Evolutionary conservation across 2,329 filamentous ascomycete genomes (phyloP), one percentile per base, ranked within the genome.

Genomic region (Aspergillus sp.): DNA sequence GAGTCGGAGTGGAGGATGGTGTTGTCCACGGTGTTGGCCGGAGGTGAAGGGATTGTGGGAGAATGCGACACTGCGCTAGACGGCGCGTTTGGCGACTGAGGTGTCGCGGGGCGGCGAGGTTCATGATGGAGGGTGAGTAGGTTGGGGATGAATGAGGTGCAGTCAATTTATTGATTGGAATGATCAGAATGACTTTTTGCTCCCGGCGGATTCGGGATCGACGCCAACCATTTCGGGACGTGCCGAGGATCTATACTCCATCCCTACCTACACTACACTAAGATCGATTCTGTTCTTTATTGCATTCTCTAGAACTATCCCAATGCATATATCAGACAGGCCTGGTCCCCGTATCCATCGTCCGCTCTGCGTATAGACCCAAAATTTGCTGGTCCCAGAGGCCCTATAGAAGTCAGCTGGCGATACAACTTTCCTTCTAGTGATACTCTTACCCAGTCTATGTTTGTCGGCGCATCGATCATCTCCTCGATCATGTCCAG

Each of bases 401-500:
- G 32, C 58, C 43, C 60, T 65, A 50, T 58, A 46, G 13, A 43
- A 20, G 45, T 42, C 24, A 55, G 47, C 17, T 43, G 14, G 42
- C 14, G 48, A 17, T n/a, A 16, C 22, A 36, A n/a, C 3, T 22
- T 14, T 20, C 11, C 26, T 5, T 33, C 19, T 19, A 7, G 16
- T 11, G 8, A 52, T 40, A 22, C 55, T 40, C 65, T 57, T 60
- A 71, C 68, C 68, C 68, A 71, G 54, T 71, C 62, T 16, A 71
- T 46, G 50, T 64, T 65, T 32, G 57, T 59, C 9, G 68, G 66
- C 1, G 62, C 57, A 26, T 64, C 64, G 13, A 71, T 58, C 67
- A 71, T 71, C 14, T 65, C 65, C 32, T 63, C 65, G 47, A 71
- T 69, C 0, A 70, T 58, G 17, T 60, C 65, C 4, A 69, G 47